Conservation (phyloP, 23 red algal genomes). For the Pyropia yezoensis region DNA sequence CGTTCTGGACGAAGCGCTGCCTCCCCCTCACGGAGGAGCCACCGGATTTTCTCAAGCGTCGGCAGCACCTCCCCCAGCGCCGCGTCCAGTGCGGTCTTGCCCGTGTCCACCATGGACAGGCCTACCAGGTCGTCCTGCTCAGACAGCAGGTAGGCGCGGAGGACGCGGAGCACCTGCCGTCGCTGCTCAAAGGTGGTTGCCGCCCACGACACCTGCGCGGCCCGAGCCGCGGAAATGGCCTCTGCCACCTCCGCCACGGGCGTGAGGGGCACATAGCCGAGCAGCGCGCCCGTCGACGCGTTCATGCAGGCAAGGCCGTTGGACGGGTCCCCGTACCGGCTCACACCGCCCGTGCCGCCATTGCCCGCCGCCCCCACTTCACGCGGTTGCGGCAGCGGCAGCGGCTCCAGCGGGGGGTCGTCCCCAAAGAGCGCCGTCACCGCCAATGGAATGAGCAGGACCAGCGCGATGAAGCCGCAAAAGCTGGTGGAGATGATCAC, state of each 20-base stretch:
- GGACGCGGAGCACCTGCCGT: conserved; percentile 18
- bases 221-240: conserved; percentile 17
- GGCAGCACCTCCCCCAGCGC: conserved; percentile 78
- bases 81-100: conserved; percentile 82
- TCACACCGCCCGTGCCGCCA: too few species aligned
- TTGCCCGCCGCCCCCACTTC: too few species aligned
- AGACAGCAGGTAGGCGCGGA: conserved; percentile 31
- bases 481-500: too few species aligned
- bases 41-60: conserved; percentile 95
- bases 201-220: conserved; percentile 36
- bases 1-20: conserved; percentile 46
- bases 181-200: conserved; percentile 43
- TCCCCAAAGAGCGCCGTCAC: too few species aligned
- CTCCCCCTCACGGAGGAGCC: conserved; percentile 73
- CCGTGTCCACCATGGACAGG: conserved; percentile 46
- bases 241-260: conserved; percentile 11
- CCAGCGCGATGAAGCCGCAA: too few species aligned
- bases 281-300: conserved; percentile 17
- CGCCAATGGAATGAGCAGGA: too few species aligned
- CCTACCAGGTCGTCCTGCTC: conserved; percentile 45
- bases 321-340: too few species aligned
- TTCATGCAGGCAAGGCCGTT: not conserved
- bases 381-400: too few species aligned
- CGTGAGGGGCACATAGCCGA: conserved; percentile 29
- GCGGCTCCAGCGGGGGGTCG: too few species aligned